Base-by-base conservation (phyloP, 257 asterid genomes). In the Plectranthus barbatus region DNA sequence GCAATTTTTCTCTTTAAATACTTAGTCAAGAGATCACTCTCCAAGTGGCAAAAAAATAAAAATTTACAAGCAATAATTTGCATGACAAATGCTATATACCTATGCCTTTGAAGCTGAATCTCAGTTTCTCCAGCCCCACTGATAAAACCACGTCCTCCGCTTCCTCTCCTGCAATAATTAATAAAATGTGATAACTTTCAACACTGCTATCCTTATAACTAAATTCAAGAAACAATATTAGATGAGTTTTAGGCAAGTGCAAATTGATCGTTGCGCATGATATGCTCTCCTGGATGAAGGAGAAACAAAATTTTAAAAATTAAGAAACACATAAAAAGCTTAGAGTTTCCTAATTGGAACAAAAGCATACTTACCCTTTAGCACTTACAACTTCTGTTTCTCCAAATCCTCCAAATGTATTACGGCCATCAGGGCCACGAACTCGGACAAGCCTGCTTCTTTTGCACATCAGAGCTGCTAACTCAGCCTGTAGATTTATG, bases 41-140 rank as follows among this genome's bases (percentile, higher is more conserved):
- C 59, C 55, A 59, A 64, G 33, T 55, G 41, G 41, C 49, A 65
- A 62, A 4, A 50, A 9, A 41, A 50, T 49, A 45, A 21, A 52
- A 14, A 44, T 29, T 24, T 45, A 6, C 60, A 41, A 54, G 50
- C 12, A 23, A 63, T 10, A 59, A 68, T 42, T 67, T 40, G 31
- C 48, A 20, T 60, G 29, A 54, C 39, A 50, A 71, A 26, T 33
- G 49, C 11, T 64, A 10, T 76, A 73, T 56, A 90, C 99, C 97
- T 89, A 71, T 88, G 84, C 34, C 95, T 80, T 76, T 93, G 99
- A 69, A 93, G 97, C 77, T 93, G 95, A 79, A 93, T 91, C 80
- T 93, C 99, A 46, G 99, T 86, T 84, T 93, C 99, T 79, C 99
- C 99, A 67, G 99, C 95, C 72, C 99, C 99, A 64, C 99, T 84